Percentiles rank a stretch among this genome's conserved stretches.
Evolutionary conservation across 2,329 filamentous ascomycete species (phyloP).

Genomic region (Ceratocystis cacaofunesta): DNA sequence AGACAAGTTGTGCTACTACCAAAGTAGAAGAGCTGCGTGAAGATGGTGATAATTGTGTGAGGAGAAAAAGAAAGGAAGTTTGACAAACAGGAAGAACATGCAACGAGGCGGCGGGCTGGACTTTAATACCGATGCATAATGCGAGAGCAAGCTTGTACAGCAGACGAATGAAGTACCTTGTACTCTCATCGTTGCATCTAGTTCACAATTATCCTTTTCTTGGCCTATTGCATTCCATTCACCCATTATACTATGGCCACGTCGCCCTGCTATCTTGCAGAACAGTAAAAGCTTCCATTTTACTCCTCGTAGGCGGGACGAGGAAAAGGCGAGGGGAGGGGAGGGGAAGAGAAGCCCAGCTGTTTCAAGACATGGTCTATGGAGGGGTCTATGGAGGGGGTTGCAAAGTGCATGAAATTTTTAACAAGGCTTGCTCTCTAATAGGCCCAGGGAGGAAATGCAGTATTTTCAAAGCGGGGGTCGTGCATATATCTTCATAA

Average conservation of each 20-base stretch:
- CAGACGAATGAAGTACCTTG: slow-evolving; percentile 3
- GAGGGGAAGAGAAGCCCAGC: neutral
- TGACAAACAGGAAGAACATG: slow-evolving; percentile 1
- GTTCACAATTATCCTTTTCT: neutral
- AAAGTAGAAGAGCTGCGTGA: slow-evolving; percentile 2
- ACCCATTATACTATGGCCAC: neutral
- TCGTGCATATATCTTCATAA: slow-evolving; percentile 6
- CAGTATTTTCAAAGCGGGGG: slow-evolving; percentile 11
- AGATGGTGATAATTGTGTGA: slow-evolving; percentile 2
- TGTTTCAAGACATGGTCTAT: slow-evolving; percentile 5
- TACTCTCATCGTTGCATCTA: neutral
- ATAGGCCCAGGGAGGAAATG: slow-evolving; percentile 12
- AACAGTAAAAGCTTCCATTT: neutral
- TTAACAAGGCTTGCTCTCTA: slow-evolving; percentile 14
- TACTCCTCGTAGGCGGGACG: neutral
- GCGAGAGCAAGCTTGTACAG: neutral
- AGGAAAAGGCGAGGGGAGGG: no score
- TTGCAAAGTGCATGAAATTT: slow-evolving; percentile 8
- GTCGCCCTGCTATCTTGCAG: neutral
- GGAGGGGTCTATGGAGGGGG: slow-evolving; percentile 3
- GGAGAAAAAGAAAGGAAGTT: slow-evolving; percentile 5
- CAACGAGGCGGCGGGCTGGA: neutral
- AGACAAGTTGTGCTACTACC: neutral
- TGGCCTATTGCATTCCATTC: neutral
- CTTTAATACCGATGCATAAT: neutral